phyloP scores from a whole-genome alignment of 805 yeast genomes.

The Metschnikowia baotianmanensis region DNA sequence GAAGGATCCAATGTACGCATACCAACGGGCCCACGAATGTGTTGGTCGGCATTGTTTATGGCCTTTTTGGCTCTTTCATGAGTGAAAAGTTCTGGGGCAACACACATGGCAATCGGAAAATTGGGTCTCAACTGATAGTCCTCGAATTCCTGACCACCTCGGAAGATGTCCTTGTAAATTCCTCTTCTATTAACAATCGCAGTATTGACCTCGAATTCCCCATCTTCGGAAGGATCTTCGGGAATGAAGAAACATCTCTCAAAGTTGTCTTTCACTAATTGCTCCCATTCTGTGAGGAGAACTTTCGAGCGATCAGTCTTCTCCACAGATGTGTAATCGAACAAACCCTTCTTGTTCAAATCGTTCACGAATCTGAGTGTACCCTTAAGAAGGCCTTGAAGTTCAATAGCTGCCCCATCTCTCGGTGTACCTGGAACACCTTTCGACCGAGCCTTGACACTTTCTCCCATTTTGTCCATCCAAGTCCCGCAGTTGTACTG shows the following conservation, averaged over 20 bases:
- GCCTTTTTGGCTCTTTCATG: conserved; percentile 61
- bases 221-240: conserved; percentile 56
- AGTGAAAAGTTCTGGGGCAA: conserved; percentile 87
- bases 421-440: conserved; percentile 98
- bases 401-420: conserved; percentile 95
- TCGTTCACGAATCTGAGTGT: conserved; percentile 74
- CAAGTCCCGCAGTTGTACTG: conserved; percentile 96
- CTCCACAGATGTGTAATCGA: conserved; percentile 55
- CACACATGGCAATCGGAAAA: conserved; percentile 89
- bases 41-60: conserved; percentile 65
- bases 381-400: conserved; percentile 85
- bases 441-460: conserved; percentile 72
- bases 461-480: conserved; percentile 99
- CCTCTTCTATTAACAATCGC: conserved; percentile 82
- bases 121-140: conserved; percentile 93
- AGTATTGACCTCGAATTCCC: conserved; percentile 57
- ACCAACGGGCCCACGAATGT: conserved; percentile 85
- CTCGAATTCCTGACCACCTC: conserved; percentile 82
- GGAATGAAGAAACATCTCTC: conserved; percentile 83
- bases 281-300: conserved; percentile 69
- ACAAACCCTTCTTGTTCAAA: conserved; percentile 52
- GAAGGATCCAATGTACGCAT: conserved; percentile 90
- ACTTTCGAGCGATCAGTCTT: conserved; percentile 58
- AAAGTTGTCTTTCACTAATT: conserved; percentile 64
- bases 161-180: conserved; percentile 83